phyloP scores from a whole-genome alignment of 1,139 yeast genomes.

The Yamadazyma siamensis region DNA sequence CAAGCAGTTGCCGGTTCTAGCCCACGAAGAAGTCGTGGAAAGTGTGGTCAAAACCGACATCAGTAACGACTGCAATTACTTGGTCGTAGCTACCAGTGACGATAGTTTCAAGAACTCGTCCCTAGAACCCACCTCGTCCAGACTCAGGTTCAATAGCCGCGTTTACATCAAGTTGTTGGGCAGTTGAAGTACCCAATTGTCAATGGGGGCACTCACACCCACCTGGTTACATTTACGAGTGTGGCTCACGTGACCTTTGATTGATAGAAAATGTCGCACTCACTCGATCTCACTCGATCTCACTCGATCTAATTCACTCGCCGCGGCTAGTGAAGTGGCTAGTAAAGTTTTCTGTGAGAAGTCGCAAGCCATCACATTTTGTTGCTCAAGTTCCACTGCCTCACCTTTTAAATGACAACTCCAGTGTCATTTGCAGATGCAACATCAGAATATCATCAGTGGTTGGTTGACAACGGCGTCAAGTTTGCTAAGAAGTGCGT shows the following conservation, averaged over 20 bases:
- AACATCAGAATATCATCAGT: constrained; percentile 43
- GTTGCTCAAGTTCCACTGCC: no score
- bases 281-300: no score
- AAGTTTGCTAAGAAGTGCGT: constrained; percentile 52
- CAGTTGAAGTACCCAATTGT: no score
- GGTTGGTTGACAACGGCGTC: constrained; percentile 52
- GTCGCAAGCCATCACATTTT: no score
- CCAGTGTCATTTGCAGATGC: constrained; percentile 13
- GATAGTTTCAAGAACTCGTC: constrained; percentile 45
- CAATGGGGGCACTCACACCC: no score
- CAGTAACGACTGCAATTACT: constrained; percentile 21
- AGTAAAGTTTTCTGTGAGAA: no score
- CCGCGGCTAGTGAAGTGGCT: no score
- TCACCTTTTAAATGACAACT: no score
- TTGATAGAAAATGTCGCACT: no score
- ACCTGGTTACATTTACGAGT: no score
- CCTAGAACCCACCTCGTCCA: constrained; percentile 9
- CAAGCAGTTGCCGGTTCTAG: constrained; percentile 53
- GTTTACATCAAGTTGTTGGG: constrained; percentile 12
- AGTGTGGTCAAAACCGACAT: constrained; percentile 51
- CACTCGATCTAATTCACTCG: no score
- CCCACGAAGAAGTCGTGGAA: constrained; percentile 16
- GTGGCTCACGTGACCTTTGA: no score
- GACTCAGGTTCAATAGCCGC: constrained; percentile 13
- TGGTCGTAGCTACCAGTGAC: constrained; percentile 66